A percentile compares a stretch with the other conserved stretches of the same genome.
phyloP scores from a whole-genome alignment of 2,329 filamentous ascomycete genomes.

The Xylariaceae sp. region DNA sequence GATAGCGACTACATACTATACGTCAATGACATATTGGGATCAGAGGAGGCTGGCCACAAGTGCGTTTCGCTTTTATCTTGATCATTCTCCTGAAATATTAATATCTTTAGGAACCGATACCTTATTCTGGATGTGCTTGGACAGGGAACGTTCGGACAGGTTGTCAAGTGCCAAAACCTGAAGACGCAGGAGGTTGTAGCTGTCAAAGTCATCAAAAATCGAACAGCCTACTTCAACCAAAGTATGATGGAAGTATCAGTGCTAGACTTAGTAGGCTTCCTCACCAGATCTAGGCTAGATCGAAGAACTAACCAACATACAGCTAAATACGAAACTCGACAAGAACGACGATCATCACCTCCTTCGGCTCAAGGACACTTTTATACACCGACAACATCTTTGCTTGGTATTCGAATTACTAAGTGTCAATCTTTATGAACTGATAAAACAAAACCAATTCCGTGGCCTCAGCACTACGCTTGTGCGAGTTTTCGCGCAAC shows the following conservation, averaged over 20 bases:
- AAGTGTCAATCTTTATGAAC: slow-evolving; percentile 96
- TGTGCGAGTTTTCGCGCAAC: slow-evolving; percentile 96
- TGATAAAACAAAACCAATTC: slow-evolving; percentile 99
- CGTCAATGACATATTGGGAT: slow-evolving; percentile 97
- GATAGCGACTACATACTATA: slow-evolving; percentile 99
- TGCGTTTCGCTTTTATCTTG: slow-evolving; percentile 48
- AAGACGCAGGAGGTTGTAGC: slow-evolving; percentile 98
- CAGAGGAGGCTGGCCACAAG: slow-evolving; percentile 98
- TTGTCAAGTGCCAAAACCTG: slow-evolving; percentile 98
- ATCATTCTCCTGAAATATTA: slow-evolving; percentile 13
- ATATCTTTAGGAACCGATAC: slow-evolving; percentile 76
- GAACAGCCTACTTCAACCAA: slow-evolving; percentile 98
- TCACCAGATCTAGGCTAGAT: not conserved
- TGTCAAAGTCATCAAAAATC: slow-evolving; percentile 99
- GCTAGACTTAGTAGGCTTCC: slow-evolving; percentile 76
- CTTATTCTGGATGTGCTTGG: slow-evolving; percentile 96
- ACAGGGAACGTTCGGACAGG: slow-evolving; percentile 97
- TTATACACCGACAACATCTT: slow-evolving; percentile 96
- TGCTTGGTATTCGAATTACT: slow-evolving; percentile 96
- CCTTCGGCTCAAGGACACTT: slow-evolving; percentile 92
- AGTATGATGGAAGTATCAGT: slow-evolving; percentile 99
- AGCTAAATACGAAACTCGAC: slow-evolving; percentile 98
- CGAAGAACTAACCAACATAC: slow-evolving; percentile 34
- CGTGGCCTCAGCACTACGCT: slow-evolving; percentile 94
- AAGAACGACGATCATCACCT: slow-evolving; percentile 99